These are phyloP conservation scores for Pelargonium nanum DNA, from an alignment of 345 rosid genomes.

Conservation along the genomic window DNA sequence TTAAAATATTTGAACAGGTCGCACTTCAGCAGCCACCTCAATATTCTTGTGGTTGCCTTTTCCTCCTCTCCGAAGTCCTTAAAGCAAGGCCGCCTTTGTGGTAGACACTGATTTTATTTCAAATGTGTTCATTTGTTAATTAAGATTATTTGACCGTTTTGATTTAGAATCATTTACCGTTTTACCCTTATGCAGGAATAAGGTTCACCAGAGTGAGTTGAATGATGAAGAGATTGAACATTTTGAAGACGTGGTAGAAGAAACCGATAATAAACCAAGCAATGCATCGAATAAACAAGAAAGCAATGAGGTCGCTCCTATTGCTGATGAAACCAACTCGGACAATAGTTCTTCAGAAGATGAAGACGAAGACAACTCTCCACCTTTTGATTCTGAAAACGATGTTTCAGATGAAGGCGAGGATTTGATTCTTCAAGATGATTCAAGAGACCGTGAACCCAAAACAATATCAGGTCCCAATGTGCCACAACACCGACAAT, in stretches of 20 bases:
- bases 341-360: slow-evolving; percentile 49
- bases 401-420: slow-evolving; percentile 47
- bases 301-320: slow-evolving; percentile 14
- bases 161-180: not conserved
- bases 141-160: not conserved
- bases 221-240: slow-evolving; percentile 86
- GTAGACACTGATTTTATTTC: slow-evolving; percentile 24
- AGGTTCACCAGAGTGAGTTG: slow-evolving; percentile 67
- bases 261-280: slow-evolving; percentile 31
- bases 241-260: slow-evolving; percentile 79
- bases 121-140: not conserved
- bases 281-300: slow-evolving; percentile 25
- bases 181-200: slow-evolving; percentile 45
- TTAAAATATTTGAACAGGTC: slow-evolving; percentile 40
- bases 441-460: slow-evolving; percentile 22
- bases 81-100: slow-evolving; percentile 82
- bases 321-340: slow-evolving; percentile 17
- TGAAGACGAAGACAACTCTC: slow-evolving; percentile 28
- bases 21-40: slow-evolving; percentile 94
- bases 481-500: slow-evolving; percentile 18
- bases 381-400: slow-evolving; percentile 39
- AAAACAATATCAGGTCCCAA: slow-evolving; percentile 18
- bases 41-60: slow-evolving; percentile 86
- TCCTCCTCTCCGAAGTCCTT: slow-evolving; percentile 87
- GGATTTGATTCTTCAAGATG: slow-evolving; percentile 29